Evolutionary conservation across 192 early-diverging fungal genomes (phyloP), one percentile per base, ranked within the genome.

Genomic region (Coemansia sp.): DNA sequence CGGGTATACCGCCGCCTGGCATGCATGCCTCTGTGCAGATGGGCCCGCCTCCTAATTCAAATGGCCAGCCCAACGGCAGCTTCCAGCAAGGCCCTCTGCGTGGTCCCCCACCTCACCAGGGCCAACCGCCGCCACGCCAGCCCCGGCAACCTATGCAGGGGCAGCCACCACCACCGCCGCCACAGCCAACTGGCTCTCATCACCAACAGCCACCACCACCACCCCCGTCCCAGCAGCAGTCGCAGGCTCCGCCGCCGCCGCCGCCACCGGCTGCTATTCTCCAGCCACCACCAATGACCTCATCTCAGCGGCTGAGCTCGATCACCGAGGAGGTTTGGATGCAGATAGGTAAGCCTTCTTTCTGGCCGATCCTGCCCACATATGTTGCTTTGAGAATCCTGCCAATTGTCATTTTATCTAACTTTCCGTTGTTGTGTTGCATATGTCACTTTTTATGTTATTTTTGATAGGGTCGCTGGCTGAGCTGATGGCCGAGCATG

Each of bases 401-500:
- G 49, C 11, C n/a, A 15, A 33, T 53, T 27, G 33, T 22, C 8
- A 62, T 40, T 40, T 5, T 43, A 39, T 24, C 61, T 62, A 62
- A 40, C 36, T 40, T 40, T 67, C 52, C 36, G 7, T 6, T 68
- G 3, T 60, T 58, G 52, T 36, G 12, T 29, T 40, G 24, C 34
- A 43, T 66, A 9, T 43, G 36, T 9, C 38, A n/a, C 46, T 55
- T 0, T 43, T 24, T 18, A 16, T 8, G 31, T 20, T 29, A 24
- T 41, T 27, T 8, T 7, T n/a, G 38, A n/a, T 87, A 92, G 91
- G 92, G 10, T 75, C 85, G 18, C 70, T 93, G 31, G 85, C 89
- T 0, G 91, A 94, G 71, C 60, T 71, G 13, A 85, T 94, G 91
- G 83, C 86, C 57, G 94, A 98, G 44, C 87, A 85, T 8, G 97